Conservation (phyloP, 1,139 yeast species). For the Lodderomyces margitis region DNA sequence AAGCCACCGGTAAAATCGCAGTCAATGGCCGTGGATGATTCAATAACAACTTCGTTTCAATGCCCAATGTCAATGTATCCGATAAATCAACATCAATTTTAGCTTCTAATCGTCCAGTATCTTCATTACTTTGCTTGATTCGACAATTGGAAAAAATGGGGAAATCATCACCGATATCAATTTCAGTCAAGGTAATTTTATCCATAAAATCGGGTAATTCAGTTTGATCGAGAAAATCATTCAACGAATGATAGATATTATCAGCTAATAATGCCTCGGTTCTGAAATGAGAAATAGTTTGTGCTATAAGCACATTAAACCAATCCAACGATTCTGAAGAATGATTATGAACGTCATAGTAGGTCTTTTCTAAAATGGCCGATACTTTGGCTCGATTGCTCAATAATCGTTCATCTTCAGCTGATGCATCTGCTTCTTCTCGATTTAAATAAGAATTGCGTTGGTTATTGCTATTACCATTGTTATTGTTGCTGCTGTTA, state of each 20-base stretch:
- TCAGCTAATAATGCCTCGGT: slow-evolving; percentile 83
- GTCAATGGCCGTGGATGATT: slow-evolving; percentile 85
- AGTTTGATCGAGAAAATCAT: slow-evolving; percentile 50
- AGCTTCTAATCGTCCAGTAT: slow-evolving; percentile 68
- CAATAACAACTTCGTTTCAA: slow-evolving; percentile 76
- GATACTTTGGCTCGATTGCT: slow-evolving; percentile 18
- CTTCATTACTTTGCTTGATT: slow-evolving; percentile 56
- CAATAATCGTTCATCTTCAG: slow-evolving; percentile 23
- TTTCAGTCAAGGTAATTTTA: slow-evolving; percentile 74
- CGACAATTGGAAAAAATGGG: slow-evolving; percentile 95
- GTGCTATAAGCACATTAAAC: slow-evolving; percentile 94
- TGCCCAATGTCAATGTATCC: slow-evolving; percentile 85
- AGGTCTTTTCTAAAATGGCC: slow-evolving; percentile 80
- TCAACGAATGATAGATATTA: slow-evolving; percentile 76
- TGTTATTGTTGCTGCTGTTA: background rate
- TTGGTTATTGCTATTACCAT: slow-evolving; percentile 1
- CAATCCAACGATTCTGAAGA: slow-evolving; percentile 91
- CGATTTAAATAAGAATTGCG: slow-evolving; percentile 2
- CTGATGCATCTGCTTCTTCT: slow-evolving; percentile 4
- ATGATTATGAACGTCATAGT: slow-evolving; percentile 86
- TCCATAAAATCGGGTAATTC: slow-evolving; percentile 79
- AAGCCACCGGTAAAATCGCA: slow-evolving; percentile 79
- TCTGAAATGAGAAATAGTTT: slow-evolving; percentile 81
- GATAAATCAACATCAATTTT: slow-evolving; percentile 90
- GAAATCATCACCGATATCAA: slow-evolving; percentile 91